Evolutionary conservation across 2,329 filamentous ascomycete species (phyloP), one percentile per base, ranked within the genome.

Genomic region (Tolypocladium capitatum): DNA sequence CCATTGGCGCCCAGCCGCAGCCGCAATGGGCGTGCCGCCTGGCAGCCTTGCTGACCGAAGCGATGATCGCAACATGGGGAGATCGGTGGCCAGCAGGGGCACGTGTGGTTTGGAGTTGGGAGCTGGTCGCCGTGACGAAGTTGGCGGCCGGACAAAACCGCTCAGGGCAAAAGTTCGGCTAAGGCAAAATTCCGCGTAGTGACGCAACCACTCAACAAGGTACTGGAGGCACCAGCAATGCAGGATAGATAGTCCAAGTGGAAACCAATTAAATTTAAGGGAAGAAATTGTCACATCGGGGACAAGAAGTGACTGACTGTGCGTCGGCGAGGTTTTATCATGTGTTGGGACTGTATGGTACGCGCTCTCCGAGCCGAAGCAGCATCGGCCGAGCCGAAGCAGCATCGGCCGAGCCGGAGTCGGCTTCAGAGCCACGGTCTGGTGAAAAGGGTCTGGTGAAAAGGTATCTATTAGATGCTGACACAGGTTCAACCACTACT

Each of bases 41-140:
- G 80, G 67, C 60, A 73, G 70, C 72, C 72, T 78, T 63, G 75
- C 75, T 65, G 79, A 80, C 71, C 74, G 77, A 71, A 83, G 69
- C 67, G 79, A 81, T 66, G 76, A 78, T 72, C 79, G 80, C 76
- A 83, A 75, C 80, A 83, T 83, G 72, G 72, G 71, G 69, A 68
- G 71, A 72, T 65, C 63, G 64, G 66, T 67, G 65, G 65, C 68
- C 63, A 62, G 60, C 62, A 57, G 51, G 61, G 58, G 63, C 46
- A 57, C 58, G 54, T 54, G 56, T 60, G 55, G 55, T 51, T 57
- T 63, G 58, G 57, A 60, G 55, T 58, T 55, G 58, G 58, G 55
- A 55, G 56, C 57, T 53, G 46, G 48, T 46, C 47, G 32, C 46
- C 46, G 49, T 45, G 41, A 28, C 21, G 33, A 50, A 49, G 53